Percentiles rank a stretch among this genome's conserved stretches.
These are phyloP conservation scores for Ailanthus altissimus DNA, from an alignment of 345 rosid genomes.

Conservation along the genomic window DNA sequence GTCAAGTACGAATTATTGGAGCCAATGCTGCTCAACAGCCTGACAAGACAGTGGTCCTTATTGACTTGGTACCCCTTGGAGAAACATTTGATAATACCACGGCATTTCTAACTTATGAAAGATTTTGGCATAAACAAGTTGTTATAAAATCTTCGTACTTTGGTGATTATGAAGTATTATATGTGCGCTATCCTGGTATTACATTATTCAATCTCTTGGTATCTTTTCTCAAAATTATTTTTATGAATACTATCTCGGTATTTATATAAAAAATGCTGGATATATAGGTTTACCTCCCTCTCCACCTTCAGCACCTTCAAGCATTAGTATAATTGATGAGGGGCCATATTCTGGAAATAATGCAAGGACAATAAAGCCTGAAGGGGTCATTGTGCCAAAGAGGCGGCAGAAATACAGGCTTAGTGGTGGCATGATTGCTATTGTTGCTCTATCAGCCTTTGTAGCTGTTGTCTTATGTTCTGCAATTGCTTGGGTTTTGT, in stretches of 20 bases:
- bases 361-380: constrained; percentile 66
- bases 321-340: constrained; percentile 50
- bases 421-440: constrained; percentile 57
- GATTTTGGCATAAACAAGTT: constrained; percentile 86
- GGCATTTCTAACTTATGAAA: constrained; percentile 72
- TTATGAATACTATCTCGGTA: background rate
- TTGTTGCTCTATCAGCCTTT: constrained; percentile 67
- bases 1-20: constrained; percentile 95
- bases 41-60: constrained; percentile 75
- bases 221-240: background rate
- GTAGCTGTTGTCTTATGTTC: constrained; percentile 62
- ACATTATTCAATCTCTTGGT: background rate
- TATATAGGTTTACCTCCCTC: constrained; percentile 82
- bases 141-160: constrained; percentile 58
- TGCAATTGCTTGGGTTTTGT: constrained; percentile 58
- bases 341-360: constrained; percentile 68
- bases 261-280: constrained; percentile 16
- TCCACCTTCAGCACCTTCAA: constrained; percentile 71
- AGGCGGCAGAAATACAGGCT: constrained; percentile 52
- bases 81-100: constrained; percentile 73
- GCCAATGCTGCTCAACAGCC: constrained; percentile 90
- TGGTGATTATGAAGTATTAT: constrained; percentile 77
- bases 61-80: constrained; percentile 90
- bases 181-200: constrained; percentile 80
- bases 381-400: constrained; percentile 78